Base-by-base conservation (phyloP, 257 asterid genomes). In the Ligustrum vulgare region DNA sequence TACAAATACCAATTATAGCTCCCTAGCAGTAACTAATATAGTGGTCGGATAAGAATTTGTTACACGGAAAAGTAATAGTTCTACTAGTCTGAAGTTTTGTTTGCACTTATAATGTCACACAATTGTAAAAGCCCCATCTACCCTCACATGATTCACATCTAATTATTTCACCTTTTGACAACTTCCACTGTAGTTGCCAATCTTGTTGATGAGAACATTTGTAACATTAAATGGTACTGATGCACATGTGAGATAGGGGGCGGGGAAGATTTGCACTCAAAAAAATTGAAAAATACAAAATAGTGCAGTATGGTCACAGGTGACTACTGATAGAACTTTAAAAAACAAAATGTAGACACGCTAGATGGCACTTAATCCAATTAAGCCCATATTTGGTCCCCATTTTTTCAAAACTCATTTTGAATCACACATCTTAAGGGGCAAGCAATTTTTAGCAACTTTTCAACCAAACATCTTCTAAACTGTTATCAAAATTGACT, bases 131-230 rank as follows among this genome's bases (percentile, higher is more conserved):
- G 22, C 3, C 1, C 6, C 32, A 49, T 49, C 18, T 51, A 51
- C 23, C n/a, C 9, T 51, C 62, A 49, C 60, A 51, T 51, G 62
- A 51, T 60, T 25, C 1, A 4, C 67, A n/a, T 60, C 20, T 23
- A 25, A 22, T 23, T 1, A 37, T 39, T 22, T 65, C 8, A 66
- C 67, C 66, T 54, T 33, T 31, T 28, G 10, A n/a, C 36, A 75
- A 75, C 66, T 31, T 31, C 36, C 63, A 54, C 34, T 22, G 32
- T 58, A 51, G 23, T 56, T 58, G 20, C 62, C 69, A 13, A 75
- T 23, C 49, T 32, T 22, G 22, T 33, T 28, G 41, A 49, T 8
- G 73, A 66, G 72, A 69, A 49, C 63, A 22, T 13, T 60, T 23
- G 18, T 22, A 58, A 23, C 32, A 2, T 8, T 58, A 18, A 23